phyloP scores from a whole-genome alignment of 495 filamentous ascomycete genomes.

The Glonium stellatum region DNA sequence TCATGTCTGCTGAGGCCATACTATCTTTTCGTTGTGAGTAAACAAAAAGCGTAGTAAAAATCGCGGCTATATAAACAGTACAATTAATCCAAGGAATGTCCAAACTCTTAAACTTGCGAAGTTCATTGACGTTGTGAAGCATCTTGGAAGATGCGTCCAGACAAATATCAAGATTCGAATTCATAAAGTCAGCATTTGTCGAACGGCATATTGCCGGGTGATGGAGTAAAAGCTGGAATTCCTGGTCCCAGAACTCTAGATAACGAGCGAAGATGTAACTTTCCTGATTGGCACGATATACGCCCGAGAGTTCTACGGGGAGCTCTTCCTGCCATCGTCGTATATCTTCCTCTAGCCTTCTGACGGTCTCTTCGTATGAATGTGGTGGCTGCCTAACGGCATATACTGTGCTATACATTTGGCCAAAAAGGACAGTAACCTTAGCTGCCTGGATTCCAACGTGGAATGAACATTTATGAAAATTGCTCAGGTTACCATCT shows the following conservation, averaged over 20 bases:
- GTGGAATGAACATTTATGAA: constrained; percentile 54
- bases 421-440: constrained; percentile 54
- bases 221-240: constrained; percentile 50
- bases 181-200: constrained; percentile 50
- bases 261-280: constrained; percentile 45
- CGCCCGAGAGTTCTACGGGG: constrained; percentile 46
- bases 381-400: constrained; percentile 50
- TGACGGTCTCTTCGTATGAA: constrained; percentile 55
- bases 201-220: constrained; percentile 67
- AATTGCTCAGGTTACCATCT: constrained; percentile 43
- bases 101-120: constrained; percentile 58
- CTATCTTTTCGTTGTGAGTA: constrained; percentile 57
- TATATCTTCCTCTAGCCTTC: constrained; percentile 55
- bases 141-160: constrained; percentile 58
- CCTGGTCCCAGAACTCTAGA: constrained; percentile 41
- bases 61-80: constrained; percentile 64
- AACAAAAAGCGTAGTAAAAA: constrained; percentile 65
- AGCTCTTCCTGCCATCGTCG: constrained; percentile 49
- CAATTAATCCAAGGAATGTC: constrained; percentile 76
- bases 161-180: constrained; percentile 60
- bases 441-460: constrained; percentile 57
- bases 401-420: constrained; percentile 68
- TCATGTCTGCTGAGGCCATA: constrained; percentile 48
- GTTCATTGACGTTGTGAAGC: constrained; percentile 50
- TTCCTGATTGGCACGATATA: constrained; percentile 43